Evolutionary conservation across 106 monocot genomes (phyloP), one percentile per base, ranked within the genome.

Genomic region (Xerophyta viscosa): DNA sequence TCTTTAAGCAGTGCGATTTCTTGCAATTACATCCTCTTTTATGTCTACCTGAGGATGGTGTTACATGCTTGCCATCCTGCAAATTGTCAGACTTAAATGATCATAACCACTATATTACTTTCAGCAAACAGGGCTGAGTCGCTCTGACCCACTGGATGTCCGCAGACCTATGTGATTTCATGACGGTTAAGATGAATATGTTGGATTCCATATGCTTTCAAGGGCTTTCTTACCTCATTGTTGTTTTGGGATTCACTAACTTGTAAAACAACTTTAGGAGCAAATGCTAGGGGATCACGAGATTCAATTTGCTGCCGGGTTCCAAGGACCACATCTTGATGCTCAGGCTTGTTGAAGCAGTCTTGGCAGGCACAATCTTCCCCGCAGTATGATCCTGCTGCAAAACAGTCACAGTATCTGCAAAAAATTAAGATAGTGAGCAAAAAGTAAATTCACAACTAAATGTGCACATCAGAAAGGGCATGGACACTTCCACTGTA

Each of bases 331-430:
- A n/a, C 50, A 39, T 71, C 75, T 55, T 78, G 48, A 64, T 64
- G 24, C 47, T 71, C 67, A 26, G 36, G 26, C 41, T 48, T 74
- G 51, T 84, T 84, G 24, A 24, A 67, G 52, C 84, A 84, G 4
- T 60, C 74, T 52, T 48, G 66, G 54, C 84, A 84, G 6, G 66
- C 50, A 58, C 84, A 84, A 46, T 51, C 63, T 50, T 71, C 74
- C 24, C 54, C 50, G 55, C 84, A 84, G 54, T 57, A 68, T 42
- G 47, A 24, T 48, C 75, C 71, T 42, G 67, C 71, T 56, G 78
- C 71, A 75, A 84, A 84, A 56, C 84, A 84, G 22, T 75, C 84
- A 47, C 84, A 84, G 19, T 84, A 84, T 29, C 84, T 84, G 75
- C 28, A 67, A 49, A 52, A 45, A 42, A 8, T 24, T 27, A 56